phyloP scores from a whole-genome alignment of 306 rosid species.

The Cucurbita argyrosperma region DNA sequence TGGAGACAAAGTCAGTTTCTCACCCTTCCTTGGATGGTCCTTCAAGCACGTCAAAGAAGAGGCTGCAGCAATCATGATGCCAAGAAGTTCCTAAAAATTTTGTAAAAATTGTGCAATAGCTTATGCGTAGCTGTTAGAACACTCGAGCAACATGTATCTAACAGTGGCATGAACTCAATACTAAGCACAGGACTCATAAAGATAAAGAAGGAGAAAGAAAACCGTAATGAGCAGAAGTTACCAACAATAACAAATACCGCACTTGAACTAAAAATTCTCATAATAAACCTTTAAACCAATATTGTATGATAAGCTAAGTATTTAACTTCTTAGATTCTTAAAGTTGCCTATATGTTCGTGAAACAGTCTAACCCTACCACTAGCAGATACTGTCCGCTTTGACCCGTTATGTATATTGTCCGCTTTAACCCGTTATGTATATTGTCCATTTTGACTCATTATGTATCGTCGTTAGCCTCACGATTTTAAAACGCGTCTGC shows the following conservation, averaged over 20 bases:
- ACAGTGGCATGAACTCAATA: not conserved
- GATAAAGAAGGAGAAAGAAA: not conserved
- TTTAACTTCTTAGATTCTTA: no score
- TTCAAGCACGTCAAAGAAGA: constrained; percentile 77
- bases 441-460: no score
- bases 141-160: not conserved
- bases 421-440: no score
- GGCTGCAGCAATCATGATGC: constrained; percentile 41
- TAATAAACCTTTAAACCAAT: not conserved
- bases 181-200: not conserved
- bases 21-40: constrained; percentile 97
- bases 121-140: not conserved
- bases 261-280: not conserved
- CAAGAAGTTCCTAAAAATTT: constrained; percentile 6
- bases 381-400: no score
- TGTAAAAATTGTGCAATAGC: not conserved
- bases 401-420: no score
- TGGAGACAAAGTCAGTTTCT: constrained; percentile 86
- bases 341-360: no score
- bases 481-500: no score
- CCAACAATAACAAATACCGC: not conserved
- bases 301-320: not conserved
- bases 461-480: no score
- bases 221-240: not conserved
- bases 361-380: no score